Conservation (phyloP, 768 basidiomycete species). For the Mycena galopus region DNA sequence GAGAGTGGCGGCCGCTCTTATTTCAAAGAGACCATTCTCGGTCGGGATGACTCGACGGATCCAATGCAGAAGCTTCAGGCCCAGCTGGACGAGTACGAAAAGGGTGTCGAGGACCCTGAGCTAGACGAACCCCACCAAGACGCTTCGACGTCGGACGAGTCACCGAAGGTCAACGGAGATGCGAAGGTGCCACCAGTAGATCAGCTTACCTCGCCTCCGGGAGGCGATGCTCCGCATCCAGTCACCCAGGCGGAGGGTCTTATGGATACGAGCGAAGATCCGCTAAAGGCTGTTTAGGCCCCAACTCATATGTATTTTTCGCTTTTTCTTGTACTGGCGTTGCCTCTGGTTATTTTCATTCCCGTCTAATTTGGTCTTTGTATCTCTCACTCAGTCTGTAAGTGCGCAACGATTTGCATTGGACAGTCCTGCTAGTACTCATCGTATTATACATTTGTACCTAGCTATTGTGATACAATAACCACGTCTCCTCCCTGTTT, state of each 20-base stretch:
- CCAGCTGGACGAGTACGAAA: constrained; percentile 74
- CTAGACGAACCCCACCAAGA: constrained; percentile 48
- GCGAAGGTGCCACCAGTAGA: constrained; percentile 53
- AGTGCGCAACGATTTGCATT: constrained; percentile 26
- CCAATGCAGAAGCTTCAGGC: constrained; percentile 69
- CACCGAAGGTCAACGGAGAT: constrained; percentile 65
- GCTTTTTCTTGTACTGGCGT: constrained; percentile 29
- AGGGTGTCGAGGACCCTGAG: constrained; percentile 56
- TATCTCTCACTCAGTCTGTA: constrained; percentile 25
- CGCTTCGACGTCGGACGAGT: constrained; percentile 37
- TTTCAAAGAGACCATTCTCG: constrained; percentile 63
- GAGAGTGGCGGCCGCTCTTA: constrained; percentile 55
- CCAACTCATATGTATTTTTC: constrained; percentile 27
- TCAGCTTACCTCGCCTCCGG: constrained; percentile 64
- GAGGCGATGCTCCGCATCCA: constrained; percentile 67
- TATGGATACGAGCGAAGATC: constrained; percentile 74
- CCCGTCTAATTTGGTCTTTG: constrained; percentile 24
- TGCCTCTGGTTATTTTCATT: constrained; percentile 31
- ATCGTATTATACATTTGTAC: constrained; percentile 29
- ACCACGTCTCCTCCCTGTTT: constrained; percentile 37
- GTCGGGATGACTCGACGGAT: constrained; percentile 60
- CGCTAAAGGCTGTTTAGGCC: constrained; percentile 48
- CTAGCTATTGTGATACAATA: constrained; percentile 22
- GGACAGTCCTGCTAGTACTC: constrained; percentile 19
- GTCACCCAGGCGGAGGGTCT: constrained; percentile 74